Evolutionary conservation across 2,329 filamentous ascomycete genomes (phyloP).

Genomic region (Aspergillus carbonarius): DNA sequence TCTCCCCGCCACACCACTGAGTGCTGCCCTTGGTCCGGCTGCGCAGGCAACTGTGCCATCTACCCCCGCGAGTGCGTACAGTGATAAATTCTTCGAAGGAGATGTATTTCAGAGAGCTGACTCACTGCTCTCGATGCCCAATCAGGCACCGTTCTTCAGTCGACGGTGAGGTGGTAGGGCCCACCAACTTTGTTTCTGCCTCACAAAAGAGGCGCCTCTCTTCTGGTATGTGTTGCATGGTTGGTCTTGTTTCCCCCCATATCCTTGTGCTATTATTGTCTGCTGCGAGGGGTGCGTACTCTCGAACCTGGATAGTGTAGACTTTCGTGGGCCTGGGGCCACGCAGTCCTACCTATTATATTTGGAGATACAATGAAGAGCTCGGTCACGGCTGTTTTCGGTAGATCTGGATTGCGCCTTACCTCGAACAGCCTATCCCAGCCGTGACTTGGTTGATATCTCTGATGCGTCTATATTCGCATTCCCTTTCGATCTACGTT

Average conservation of each 20-base stretch:
- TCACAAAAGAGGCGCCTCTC: conserved; percentile 18
- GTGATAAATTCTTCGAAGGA: conserved; percentile 50
- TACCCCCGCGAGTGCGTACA: conserved; percentile 48
- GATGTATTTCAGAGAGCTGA: conserved; percentile 52
- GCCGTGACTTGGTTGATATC: neutral
- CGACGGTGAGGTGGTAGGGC: conserved; percentile 39
- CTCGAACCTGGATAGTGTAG: neutral
- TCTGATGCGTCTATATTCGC: neutral
- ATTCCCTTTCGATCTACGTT: neutral
- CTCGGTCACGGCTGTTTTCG: neutral
- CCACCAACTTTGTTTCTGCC: conserved; percentile 34
- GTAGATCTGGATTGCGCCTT: neutral
- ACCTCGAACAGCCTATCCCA: neutral
- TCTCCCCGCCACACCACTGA: conserved; percentile 82
- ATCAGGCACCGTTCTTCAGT: conserved; percentile 42
- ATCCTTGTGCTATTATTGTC: neutral
- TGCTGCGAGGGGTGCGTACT: neutral
- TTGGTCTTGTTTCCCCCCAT: neutral
- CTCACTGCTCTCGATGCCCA: conserved; percentile 46
- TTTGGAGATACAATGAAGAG: no score
- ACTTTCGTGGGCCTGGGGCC: no score
- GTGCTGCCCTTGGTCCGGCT: conserved; percentile 83
- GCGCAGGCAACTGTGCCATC: conserved; percentile 85
- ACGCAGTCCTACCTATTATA: no score
- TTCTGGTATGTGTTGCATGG: neutral